A percentile compares a stretch with the other conserved stretches of the same genome.
phyloP scores from a whole-genome alignment of 805 yeast species.

The Lipomyces lipofer region DNA sequence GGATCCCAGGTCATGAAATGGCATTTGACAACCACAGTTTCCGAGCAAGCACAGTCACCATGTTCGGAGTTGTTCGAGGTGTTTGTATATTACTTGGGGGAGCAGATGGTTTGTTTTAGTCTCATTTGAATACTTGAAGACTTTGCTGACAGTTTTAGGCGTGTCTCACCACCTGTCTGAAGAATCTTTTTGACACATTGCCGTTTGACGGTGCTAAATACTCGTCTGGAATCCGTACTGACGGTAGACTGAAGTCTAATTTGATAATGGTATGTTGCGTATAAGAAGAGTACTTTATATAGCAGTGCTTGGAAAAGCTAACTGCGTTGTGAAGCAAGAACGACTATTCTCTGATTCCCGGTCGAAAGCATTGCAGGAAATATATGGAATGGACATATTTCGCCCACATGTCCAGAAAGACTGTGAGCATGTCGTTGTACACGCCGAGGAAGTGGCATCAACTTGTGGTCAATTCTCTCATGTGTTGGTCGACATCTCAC shows the following conservation, averaged over 20 bases:
- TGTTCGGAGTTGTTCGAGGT: conserved; percentile 57
- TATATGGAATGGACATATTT: conserved; percentile 60
- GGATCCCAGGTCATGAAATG: conserved; percentile 59
- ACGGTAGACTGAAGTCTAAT: not conserved
- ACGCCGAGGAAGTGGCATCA: conserved; percentile 80
- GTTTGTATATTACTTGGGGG: conserved; percentile 67
- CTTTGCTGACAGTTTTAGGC: not conserved
- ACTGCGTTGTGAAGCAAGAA: conserved; percentile 38
- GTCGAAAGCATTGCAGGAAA: conserved; percentile 52
- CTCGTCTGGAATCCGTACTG: conserved; percentile 36
- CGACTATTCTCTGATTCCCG: conserved; percentile 59
- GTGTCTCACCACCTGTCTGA: not conserved
- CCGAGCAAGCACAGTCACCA: conserved; percentile 12
- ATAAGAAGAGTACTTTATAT: too few species aligned
- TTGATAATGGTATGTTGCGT: not conserved
- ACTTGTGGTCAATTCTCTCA: conserved; percentile 78
- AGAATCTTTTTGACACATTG: not conserved
- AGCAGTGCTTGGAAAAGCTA: too few species aligned
- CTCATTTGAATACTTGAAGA: not conserved
- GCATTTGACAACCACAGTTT: conserved; percentile 5
- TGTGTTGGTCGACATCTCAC: conserved; percentile 59
- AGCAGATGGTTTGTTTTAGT: conserved; percentile 44
- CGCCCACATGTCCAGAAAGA: conserved; percentile 39
- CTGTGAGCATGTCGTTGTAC: conserved; percentile 44
- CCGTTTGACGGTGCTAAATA: not conserved